phyloP scores from a whole-genome alignment of 1,284 basidiomycete genomes.

The Malassezia japonica region DNA sequence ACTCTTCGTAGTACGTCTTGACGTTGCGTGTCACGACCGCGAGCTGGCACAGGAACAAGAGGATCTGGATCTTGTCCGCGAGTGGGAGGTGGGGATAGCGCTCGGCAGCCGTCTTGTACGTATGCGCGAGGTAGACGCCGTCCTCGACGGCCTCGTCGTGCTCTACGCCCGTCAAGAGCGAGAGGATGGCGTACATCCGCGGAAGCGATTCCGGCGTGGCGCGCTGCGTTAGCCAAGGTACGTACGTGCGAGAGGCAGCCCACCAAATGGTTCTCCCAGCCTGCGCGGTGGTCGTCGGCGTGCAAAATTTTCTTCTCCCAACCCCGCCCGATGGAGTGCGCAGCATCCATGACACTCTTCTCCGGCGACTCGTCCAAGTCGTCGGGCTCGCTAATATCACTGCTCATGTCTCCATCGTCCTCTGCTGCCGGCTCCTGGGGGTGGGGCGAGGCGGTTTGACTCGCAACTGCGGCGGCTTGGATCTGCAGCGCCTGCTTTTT shows the following conservation, averaged over 20 bases:
- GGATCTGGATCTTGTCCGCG: slow-evolving; percentile 69
- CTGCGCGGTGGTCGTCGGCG: slow-evolving; percentile 29
- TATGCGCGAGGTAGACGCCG: slow-evolving; percentile 21
- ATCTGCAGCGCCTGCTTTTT: background rate
- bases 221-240: slow-evolving; percentile 10
- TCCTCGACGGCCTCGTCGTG: slow-evolving; percentile 20
- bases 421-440: slow-evolving; percentile 21
- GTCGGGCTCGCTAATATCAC: slow-evolving; percentile 2
- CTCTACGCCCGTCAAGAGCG: slow-evolving; percentile 38
- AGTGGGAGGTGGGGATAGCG: slow-evolving; percentile 67
- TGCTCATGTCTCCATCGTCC: slow-evolving; percentile 14
- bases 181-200: slow-evolving; percentile 37
- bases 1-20: slow-evolving; percentile 77
- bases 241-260: slow-evolving; percentile 29
- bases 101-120: slow-evolving; percentile 36
- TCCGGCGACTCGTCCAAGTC: slow-evolving; percentile 20
- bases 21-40: slow-evolving; percentile 80
- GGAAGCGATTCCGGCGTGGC: slow-evolving; percentile 33
- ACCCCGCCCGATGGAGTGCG: slow-evolving; percentile 22
- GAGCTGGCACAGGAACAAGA: slow-evolving; percentile 78
- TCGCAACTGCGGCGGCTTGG: slow-evolving; percentile 30
- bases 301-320: slow-evolving; percentile 35
- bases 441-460: slow-evolving; percentile 23
- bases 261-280: slow-evolving; percentile 36
- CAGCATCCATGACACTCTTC: slow-evolving; percentile 25